Percentiles rank a stretch among this genome's conserved stretches.
phyloP scores from a whole-genome alignment of 148 eudicot species.

The Fallopia convolvulus region DNA sequence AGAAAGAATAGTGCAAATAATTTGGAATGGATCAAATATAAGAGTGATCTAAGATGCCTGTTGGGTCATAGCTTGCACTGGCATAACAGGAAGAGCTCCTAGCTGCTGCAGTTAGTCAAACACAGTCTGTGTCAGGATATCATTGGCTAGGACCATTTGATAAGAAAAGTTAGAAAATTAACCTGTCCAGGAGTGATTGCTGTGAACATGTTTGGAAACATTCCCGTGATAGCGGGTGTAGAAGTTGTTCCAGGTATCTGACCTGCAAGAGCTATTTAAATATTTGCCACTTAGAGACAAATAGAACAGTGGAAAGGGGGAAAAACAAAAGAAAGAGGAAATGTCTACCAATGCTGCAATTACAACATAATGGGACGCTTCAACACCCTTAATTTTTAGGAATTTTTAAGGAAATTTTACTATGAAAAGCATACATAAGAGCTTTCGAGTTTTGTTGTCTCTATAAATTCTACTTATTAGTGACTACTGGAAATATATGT shows the following conservation, averaged over 20 bases:
- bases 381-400: not conserved
- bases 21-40: not conserved
- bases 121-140: slow-evolving; percentile 9
- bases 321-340: not conserved
- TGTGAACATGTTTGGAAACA: slow-evolving; percentile 79
- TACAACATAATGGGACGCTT: slow-evolving; percentile 4
- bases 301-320: not conserved
- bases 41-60: slow-evolving; percentile 40
- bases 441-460: slow-evolving; percentile 9
- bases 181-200: slow-evolving; percentile 60
- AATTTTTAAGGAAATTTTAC: not conserved
- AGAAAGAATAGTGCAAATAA: slow-evolving; percentile 5
- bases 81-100: slow-evolving; percentile 85
- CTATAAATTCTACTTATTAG: slow-evolving; percentile 19
- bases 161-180: not conserved
- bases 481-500: slow-evolving; percentile 29
- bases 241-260: slow-evolving; percentile 70
- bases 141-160: not conserved
- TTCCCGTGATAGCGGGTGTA: slow-evolving; percentile 63
- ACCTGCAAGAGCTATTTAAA: slow-evolving; percentile 51
- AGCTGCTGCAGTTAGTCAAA: slow-evolving; percentile 36
- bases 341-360: slow-evolving; percentile 3
- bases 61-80: slow-evolving; percentile 98
- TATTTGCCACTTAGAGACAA: slow-evolving; percentile 18
- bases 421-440: slow-evolving; percentile 7